phyloP scores from a whole-genome alignment of 73 alveolate genomes.

The Blepharisma stoltei region DNA sequence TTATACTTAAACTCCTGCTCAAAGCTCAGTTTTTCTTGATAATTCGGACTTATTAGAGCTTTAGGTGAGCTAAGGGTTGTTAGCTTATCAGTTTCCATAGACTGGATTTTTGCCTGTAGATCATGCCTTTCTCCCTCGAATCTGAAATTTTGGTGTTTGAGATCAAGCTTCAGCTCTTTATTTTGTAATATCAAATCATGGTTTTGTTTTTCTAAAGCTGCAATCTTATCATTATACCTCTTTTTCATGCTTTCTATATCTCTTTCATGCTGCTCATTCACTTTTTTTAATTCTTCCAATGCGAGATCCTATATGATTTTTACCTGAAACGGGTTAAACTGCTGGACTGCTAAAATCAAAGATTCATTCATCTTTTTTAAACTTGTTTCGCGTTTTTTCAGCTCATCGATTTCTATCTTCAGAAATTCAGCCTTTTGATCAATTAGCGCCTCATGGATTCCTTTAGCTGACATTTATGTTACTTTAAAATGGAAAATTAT shows the following conservation, averaged over 20 bases:
- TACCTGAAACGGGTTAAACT: neutral
- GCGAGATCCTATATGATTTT: neutral
- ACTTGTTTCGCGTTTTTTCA: neutral
- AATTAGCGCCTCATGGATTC: neutral
- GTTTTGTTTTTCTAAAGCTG: neutral
- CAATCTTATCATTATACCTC: neutral
- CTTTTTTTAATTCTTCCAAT: constrained; percentile 12
- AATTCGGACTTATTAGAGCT: neutral
- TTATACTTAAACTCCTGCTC: neutral
- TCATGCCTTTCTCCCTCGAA: constrained; percentile 14
- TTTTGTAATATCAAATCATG: neutral
- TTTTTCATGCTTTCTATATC: neutral
- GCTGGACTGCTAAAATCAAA: neutral
- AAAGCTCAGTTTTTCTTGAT: neutral
- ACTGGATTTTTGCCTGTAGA: neutral
- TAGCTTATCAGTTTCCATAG: constrained; percentile 6
- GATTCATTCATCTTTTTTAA: constrained; percentile 7
- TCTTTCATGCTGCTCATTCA: neutral
- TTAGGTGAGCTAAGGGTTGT: neutral
- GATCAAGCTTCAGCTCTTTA: neutral
- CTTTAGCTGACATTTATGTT: no score
- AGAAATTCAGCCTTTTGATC: constrained; percentile 11
- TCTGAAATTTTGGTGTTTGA: neutral
- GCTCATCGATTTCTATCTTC: constrained; percentile 9
- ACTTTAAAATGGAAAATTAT: no score